phyloP scores from a whole-genome alignment of 768 basidiomycete genomes.

The Imleria badia region DNA sequence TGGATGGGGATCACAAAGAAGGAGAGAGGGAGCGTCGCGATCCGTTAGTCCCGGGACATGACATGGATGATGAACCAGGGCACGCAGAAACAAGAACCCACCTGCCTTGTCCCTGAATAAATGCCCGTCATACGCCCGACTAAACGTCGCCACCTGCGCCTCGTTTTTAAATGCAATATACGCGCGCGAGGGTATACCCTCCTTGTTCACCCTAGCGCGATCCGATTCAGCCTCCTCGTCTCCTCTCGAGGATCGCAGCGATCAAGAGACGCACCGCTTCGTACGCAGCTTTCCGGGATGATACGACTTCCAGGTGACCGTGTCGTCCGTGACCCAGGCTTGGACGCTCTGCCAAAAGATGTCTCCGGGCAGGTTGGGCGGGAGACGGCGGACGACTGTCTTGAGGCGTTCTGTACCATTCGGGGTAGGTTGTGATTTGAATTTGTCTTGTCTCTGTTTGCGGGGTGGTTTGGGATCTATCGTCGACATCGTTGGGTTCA shows the following conservation, averaged over 20 bases:
- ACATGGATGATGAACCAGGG: too few relatives aligned
- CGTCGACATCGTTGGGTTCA: constrained; percentile 14
- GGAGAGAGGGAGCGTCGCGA: not conserved
- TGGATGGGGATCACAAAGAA: too few relatives aligned
- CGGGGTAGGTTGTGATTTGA: constrained; percentile 26
- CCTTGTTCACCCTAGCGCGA: constrained; percentile 66
- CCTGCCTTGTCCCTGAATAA: constrained; percentile 90
- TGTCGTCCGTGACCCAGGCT: constrained; percentile 78
- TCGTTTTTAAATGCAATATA: constrained; percentile 87
- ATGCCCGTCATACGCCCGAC: constrained; percentile 88
- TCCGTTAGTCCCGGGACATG: not conserved
- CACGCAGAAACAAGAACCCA: constrained; percentile 26
- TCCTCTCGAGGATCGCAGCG: too few relatives aligned
- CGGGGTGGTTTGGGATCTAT: constrained; percentile 17
- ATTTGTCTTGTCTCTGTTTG: constrained; percentile 34
- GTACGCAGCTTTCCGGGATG: constrained; percentile 66
- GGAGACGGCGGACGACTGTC: constrained; percentile 82
- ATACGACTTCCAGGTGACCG: constrained; percentile 64
- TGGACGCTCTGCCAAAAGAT: constrained; percentile 93
- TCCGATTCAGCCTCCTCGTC: not conserved
- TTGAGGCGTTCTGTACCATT: constrained; percentile 66
- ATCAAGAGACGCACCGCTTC: constrained; percentile 47
- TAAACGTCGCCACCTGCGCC: constrained; percentile 70
- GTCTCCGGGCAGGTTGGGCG: constrained; percentile 88
- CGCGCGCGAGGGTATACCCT: constrained; percentile 83